Evolutionary conservation across 106 monocot species (phyloP).

Genomic region (Platanthera zijinensis): DNA sequence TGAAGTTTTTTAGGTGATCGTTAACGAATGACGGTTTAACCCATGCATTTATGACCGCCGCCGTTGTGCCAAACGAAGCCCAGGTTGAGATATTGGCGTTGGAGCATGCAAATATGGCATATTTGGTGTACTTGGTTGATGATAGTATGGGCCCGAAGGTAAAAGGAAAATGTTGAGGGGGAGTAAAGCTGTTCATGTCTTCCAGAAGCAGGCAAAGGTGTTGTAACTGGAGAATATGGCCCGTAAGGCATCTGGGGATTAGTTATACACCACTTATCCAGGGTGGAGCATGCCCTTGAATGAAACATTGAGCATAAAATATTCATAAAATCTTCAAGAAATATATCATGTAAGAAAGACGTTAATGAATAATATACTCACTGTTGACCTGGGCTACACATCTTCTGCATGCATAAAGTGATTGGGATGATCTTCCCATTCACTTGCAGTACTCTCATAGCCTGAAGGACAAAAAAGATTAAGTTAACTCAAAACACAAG

Average conservation of each 20-base stretch:
- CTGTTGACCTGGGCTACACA: slow-evolving; percentile 35
- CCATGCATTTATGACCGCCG: too few relatives aligned
- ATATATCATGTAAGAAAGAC: not conserved
- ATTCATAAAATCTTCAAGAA: not conserved
- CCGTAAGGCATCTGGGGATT: slow-evolving; percentile 59
- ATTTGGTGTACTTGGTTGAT: slow-evolving; percentile 41
- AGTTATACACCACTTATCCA: slow-evolving; percentile 34
- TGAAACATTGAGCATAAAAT: slow-evolving; percentile 7
- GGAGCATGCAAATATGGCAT: slow-evolving; percentile 46
- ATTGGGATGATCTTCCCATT: slow-evolving; percentile 53
- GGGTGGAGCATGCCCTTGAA: slow-evolving; percentile 57
- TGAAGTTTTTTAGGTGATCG: too few relatives aligned
- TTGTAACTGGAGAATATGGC: slow-evolving; percentile 63
- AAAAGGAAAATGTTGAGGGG: slow-evolving; percentile 40
- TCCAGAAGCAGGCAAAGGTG: slow-evolving; percentile 38
- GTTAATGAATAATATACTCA: slow-evolving; percentile 22
- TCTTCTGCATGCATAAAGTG: slow-evolving; percentile 34
- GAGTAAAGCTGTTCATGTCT: slow-evolving; percentile 56
- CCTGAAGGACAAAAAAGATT: slow-evolving; percentile 18
- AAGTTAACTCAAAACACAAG: not conserved
- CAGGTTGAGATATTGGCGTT: slow-evolving; percentile 34
- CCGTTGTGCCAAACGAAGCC: too few relatives aligned
- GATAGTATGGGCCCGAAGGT: slow-evolving; percentile 40
- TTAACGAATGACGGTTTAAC: too few relatives aligned
- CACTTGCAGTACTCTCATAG: slow-evolving; percentile 41